Evolutionary conservation across 306 rosid species (phyloP), one percentile per base, ranked within the genome.

Genomic region (Vicia faba): DNA sequence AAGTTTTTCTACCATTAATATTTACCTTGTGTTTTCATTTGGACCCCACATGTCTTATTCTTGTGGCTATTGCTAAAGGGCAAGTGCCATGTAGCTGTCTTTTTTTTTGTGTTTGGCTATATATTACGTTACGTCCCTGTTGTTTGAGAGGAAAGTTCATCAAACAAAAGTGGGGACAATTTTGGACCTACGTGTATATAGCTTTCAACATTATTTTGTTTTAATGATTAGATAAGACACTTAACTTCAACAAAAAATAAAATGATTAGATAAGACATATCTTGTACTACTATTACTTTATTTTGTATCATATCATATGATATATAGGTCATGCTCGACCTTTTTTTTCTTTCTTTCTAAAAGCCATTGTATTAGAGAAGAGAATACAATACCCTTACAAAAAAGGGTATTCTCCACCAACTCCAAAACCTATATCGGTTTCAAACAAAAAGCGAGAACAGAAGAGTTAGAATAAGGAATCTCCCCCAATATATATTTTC

Each of bases 171-270:
- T 65, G 31, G 70, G 68, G 70, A 55, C 61, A 53, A 23, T 23
- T 25, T 25, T 55, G 61, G 61, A 65, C 70, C 70, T 46, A 46
- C 70, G 18, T 9, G n/a, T n/a, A n/a, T n/a, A 31, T 13, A 46
- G 18, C 70, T 65, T 65, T 65, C 58, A 65, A 48, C 58, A 65
- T 46, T 65, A 46, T 65, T 65, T 45, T 15, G 43, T 46, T 46
- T 46, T 8, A 43, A 65, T 65, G 59, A 65, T 46, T 65, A 65
- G 70, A 65, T 26, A 20, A 62, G 68, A 62, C 68, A 62, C 68
- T 23, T 62, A 51, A 51, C 57, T 20, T 51, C 57, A 19, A 10
- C 57, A 51, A 19, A 51, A 50, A 19, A 19, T 25, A 9, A 33
- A 33, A 44, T 48, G 43, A 65, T 46, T 65, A 65, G 70, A 65